phyloP scores from a whole-genome alignment of 768 basidiomycete genomes.

The Auriculariales sp. region DNA sequence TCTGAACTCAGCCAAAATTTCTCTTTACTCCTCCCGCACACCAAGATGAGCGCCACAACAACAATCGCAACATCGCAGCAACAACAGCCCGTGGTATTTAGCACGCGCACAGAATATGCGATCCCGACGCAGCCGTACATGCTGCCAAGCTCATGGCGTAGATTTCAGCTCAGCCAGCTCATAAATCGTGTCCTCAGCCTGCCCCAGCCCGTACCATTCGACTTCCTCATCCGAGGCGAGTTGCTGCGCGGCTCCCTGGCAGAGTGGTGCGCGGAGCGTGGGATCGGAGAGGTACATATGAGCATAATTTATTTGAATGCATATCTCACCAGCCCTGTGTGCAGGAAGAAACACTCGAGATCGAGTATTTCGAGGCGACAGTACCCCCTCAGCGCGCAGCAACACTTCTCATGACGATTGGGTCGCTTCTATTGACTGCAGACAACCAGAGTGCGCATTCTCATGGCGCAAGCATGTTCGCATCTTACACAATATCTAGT shows the following conservation, averaged over 20 bases:
- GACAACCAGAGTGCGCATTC: constrained; percentile 36
- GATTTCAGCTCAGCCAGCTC: constrained; percentile 94
- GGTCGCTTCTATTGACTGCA: constrained; percentile 70
- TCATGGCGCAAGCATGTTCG: background rate
- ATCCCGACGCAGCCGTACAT: constrained; percentile 83
- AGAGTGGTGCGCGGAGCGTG: constrained; percentile 61
- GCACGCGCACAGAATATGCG: constrained; percentile 55
- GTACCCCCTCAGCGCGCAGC: constrained; percentile 75
- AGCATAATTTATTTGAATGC: background rate
- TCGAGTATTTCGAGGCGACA: constrained; percentile 84
- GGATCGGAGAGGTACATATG: constrained; percentile 48
- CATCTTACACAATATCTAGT: constrained; percentile 20
- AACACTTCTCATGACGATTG: constrained; percentile 78
- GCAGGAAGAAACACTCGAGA: constrained; percentile 79
- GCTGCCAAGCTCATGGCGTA: constrained; percentile 78
- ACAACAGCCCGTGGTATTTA: constrained; percentile 52
- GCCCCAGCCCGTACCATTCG: constrained; percentile 69
- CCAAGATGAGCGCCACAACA: no score
- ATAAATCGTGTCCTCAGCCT: constrained; percentile 85
- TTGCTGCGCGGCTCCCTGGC: constrained; percentile 56
- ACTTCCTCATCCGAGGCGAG: constrained; percentile 80
- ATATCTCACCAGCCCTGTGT: background rate
- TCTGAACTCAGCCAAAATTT: no score
- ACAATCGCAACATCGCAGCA: no score
- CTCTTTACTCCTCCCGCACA: no score